Percentiles rank a stretch among this genome's conserved stretches.
These are phyloP conservation scores for Leishmania martiniquensis DNA, from an alignment of 208 protist genomes.

Conservation along the genomic window DNA sequence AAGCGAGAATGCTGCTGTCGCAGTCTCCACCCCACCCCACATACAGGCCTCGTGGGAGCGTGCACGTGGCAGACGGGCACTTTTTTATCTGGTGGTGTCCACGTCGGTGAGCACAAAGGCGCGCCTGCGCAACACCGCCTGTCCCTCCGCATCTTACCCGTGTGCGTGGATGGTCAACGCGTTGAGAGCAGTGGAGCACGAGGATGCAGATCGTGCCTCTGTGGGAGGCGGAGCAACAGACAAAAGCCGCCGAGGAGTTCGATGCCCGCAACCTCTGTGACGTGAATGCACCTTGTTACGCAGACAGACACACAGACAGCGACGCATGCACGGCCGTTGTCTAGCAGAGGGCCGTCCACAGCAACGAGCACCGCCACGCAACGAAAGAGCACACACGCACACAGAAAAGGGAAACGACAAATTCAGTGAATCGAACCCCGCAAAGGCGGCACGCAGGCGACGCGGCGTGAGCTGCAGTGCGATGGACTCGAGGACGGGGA, in stretches of 20 bases:
- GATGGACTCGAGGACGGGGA: background rate
- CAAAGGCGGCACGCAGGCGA: no score
- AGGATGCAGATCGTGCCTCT: background rate
- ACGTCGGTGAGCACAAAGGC: background rate
- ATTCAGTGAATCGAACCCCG: no score
- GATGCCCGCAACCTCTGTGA: background rate
- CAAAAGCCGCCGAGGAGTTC: background rate
- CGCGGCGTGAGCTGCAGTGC: no score
- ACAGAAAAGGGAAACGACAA: background rate
- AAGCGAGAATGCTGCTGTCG: background rate
- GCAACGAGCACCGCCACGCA: background rate
- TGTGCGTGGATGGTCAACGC: background rate
- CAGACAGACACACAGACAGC: background rate
- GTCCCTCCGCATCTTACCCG: background rate
- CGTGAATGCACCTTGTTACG: background rate
- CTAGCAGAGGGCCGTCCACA: background rate
- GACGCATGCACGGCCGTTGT: background rate
- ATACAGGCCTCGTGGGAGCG: background rate
- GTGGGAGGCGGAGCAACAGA: background rate
- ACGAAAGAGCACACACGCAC: no score
- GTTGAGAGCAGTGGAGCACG: background rate
- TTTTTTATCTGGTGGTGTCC: background rate
- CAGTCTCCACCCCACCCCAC: background rate
- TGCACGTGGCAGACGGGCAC: no score
- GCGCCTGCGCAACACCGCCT: background rate